Evolutionary conservation across 768 basidiomycete species (phyloP).

Genomic region (Rickenella mellea): DNA sequence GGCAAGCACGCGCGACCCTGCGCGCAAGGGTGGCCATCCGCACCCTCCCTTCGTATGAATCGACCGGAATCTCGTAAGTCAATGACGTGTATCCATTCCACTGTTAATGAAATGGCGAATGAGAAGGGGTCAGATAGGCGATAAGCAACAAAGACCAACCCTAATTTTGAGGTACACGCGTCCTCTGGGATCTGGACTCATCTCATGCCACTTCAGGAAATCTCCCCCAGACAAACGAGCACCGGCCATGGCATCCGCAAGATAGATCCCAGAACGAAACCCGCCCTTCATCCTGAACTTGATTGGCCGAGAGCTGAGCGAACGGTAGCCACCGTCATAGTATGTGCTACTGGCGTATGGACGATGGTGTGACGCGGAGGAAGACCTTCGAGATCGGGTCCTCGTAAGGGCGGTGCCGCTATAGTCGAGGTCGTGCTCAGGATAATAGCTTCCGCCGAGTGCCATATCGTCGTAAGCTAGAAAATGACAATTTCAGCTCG

Average conservation of each 20-base stretch:
- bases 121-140: not conserved
- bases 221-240: slow-evolving; percentile 52
- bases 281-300: slow-evolving; percentile 71
- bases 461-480: slow-evolving; percentile 50
- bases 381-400: slow-evolving; percentile 25
- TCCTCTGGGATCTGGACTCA: slow-evolving; percentile 52
- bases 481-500: slow-evolving; percentile 3
- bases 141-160: slow-evolving; percentile 22
- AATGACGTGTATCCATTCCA: slow-evolving; percentile 64
- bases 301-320: slow-evolving; percentile 40
- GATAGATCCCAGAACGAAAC: slow-evolving; percentile 52
- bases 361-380: slow-evolving; percentile 28
- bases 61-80: slow-evolving; percentile 68
- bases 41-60: slow-evolving; percentile 54
- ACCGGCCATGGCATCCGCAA: slow-evolving; percentile 61
- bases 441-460: slow-evolving; percentile 41
- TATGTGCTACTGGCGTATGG: slow-evolving; percentile 26
- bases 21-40: slow-evolving; percentile 60
- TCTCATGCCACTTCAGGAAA: slow-evolving; percentile 51
- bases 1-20: slow-evolving; percentile 58
- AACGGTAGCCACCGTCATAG: slow-evolving; percentile 43
- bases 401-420: slow-evolving; percentile 13
- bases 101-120: slow-evolving; percentile 22
- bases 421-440: slow-evolving; percentile 12
- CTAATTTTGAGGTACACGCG: slow-evolving; percentile 54